Percentiles rank a stretch among this genome's conserved stretches.
These are phyloP conservation scores for Phaseolus coccineus DNA, from an alignment of 331 rosid genomes.

Conservation along the genomic window DNA sequence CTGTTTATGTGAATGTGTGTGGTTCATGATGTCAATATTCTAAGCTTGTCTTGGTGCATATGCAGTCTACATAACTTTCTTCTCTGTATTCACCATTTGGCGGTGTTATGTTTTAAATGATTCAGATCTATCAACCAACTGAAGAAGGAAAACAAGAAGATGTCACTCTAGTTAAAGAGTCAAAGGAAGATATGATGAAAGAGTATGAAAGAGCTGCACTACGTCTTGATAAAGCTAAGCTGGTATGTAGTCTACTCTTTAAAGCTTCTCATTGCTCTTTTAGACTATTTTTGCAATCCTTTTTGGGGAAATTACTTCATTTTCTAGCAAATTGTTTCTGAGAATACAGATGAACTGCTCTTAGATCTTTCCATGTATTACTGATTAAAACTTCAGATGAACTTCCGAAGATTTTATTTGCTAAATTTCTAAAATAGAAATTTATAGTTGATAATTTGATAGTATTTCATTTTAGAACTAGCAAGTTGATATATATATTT, in stretches of 20 bases:
- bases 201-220: conserved; percentile 79
- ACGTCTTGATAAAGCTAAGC: conserved; percentile 69
- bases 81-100: conserved; percentile 17
- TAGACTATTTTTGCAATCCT: not conserved
- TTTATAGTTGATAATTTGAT: conserved; percentile 30
- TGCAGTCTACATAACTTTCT: conserved; percentile 3
- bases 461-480: conserved; percentile 34
- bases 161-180: conserved; percentile 41
- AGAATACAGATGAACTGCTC: conserved; percentile 8
- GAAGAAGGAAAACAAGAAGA: conserved; percentile 45
- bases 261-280: conserved; percentile 36
- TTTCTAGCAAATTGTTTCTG: conserved; percentile 25
- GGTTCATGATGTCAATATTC: conserved; percentile 3
- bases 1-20: conserved; percentile 17
- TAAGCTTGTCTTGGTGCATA: not conserved
- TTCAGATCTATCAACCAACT: conserved; percentile 52
- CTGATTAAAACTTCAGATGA: conserved; percentile 18
- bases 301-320: conserved; percentile 6
- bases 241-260: conserved; percentile 61
- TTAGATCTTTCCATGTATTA: not conserved
- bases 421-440: conserved; percentile 10
- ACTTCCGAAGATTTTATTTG: not conserved
- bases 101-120: conserved; percentile 9
- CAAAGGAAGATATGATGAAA: conserved; percentile 57
- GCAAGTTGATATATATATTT: not conserved